phyloP scores from a whole-genome alignment of 2,329 filamentous ascomycete genomes.

The Exophiala aquamarina region DNA sequence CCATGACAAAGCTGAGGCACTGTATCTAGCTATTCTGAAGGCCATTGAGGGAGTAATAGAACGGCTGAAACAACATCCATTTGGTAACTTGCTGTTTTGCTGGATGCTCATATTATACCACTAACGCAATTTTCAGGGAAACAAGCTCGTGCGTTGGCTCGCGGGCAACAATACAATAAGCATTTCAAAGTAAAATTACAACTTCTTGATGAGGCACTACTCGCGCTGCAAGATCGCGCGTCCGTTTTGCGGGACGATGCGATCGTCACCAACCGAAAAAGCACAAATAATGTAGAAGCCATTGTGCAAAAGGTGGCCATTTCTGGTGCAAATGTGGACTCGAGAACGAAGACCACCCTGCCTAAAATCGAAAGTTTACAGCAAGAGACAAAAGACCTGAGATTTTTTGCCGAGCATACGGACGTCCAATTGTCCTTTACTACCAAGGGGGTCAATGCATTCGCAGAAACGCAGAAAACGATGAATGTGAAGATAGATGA shows the following conservation, averaged over 20 bases:
- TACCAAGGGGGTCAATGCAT: slow-evolving; percentile 1
- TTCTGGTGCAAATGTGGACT: too few species aligned
- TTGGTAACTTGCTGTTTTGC: slow-evolving; percentile 6
- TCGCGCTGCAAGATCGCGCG: slow-evolving; percentile 1
- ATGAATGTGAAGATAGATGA: not conserved
- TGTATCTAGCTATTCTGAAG: slow-evolving; percentile 14
- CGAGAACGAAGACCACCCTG: not conserved
- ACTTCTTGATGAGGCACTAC: slow-evolving; percentile 12
- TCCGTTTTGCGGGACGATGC: slow-evolving; percentile 5
- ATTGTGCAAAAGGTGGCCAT: slow-evolving; percentile 19
- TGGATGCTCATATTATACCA: not conserved
- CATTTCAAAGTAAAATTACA: slow-evolving; percentile 15
- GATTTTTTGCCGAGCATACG: not conserved
- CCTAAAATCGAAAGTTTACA: slow-evolving; percentile 2
- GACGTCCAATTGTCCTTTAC: slow-evolving; percentile 1
- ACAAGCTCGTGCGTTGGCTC: slow-evolving; percentile 8
- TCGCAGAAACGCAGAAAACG: slow-evolving; percentile 1
- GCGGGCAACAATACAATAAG: slow-evolving; percentile 13
- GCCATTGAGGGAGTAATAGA: slow-evolving; percentile 14
- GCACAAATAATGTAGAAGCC: slow-evolving; percentile 2
- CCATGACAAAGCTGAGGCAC: slow-evolving; percentile 8
- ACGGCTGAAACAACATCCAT: slow-evolving; percentile 12
- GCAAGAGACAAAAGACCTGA: slow-evolving; percentile 1
- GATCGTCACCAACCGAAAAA: slow-evolving; percentile 3
- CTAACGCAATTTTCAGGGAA: slow-evolving; percentile 6